Evolutionary conservation across 352 stramenopile species (phyloP).

Genomic region (Phytopythium kandeliae): DNA sequence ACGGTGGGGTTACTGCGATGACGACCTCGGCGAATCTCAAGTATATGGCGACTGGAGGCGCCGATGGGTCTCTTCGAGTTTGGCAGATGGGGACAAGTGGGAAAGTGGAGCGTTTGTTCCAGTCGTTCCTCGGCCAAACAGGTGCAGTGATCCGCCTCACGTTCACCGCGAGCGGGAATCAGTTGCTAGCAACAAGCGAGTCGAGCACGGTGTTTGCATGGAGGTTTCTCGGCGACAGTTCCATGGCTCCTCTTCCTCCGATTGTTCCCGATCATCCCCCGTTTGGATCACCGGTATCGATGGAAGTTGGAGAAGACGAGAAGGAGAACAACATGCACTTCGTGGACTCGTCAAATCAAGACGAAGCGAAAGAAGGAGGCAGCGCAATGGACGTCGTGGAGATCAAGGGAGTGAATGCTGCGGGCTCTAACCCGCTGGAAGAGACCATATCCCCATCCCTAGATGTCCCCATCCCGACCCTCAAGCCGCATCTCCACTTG

Average conservation of each 20-base stretch:
- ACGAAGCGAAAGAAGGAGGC: not conserved
- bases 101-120: slow-evolving; percentile 47
- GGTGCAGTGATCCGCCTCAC: slow-evolving; percentile 27
- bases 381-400: not conserved
- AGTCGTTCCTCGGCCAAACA: slow-evolving; percentile 43
- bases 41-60: slow-evolving; percentile 55
- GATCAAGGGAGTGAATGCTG: not conserved
- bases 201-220: slow-evolving; percentile 53
- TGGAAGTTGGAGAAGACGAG: not conserved
- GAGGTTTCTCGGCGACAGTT: slow-evolving; percentile 42
- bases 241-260: not conserved
- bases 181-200: slow-evolving; percentile 32
- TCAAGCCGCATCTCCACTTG: slow-evolving; percentile 30
- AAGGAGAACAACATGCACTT: not conserved
- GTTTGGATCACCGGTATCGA: not conserved
- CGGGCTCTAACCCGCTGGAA: not conserved
- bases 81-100: slow-evolving; percentile 53
- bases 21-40: slow-evolving; percentile 49
- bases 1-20: slow-evolving; percentile 41
- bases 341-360: not conserved
- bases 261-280: not conserved
- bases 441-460: slow-evolving; percentile 11
- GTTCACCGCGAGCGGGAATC: slow-evolving; percentile 38
- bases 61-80: slow-evolving; percentile 50
- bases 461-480: slow-evolving; percentile 11